These are phyloP conservation scores for Pyronema omphalodes DNA, from an alignment of 495 filamentous ascomycete genomes.

Conservation along the genomic window DNA sequence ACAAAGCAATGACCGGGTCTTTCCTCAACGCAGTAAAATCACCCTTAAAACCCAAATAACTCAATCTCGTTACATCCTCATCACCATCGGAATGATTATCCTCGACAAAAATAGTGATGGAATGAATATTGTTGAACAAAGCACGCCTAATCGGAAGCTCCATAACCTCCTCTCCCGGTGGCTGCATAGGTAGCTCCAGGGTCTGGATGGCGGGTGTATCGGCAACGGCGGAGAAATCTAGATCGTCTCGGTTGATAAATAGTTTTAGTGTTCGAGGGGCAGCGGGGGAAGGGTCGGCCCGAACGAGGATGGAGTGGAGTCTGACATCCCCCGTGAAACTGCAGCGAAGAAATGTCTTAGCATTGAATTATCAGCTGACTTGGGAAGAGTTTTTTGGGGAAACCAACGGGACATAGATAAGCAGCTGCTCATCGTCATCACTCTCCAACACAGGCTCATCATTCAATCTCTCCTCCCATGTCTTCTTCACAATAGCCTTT, in stretches of 20 bases:
- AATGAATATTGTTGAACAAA: slow-evolving; percentile 64
- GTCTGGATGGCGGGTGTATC: slow-evolving; percentile 55
- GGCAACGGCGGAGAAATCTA: slow-evolving; percentile 63
- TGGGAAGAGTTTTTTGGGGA: not conserved
- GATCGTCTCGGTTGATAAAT: slow-evolving; percentile 64
- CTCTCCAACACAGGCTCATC: slow-evolving; percentile 57
- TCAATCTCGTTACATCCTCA: slow-evolving; percentile 58
- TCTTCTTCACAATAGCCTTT: slow-evolving; percentile 63
- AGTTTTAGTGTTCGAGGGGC: slow-evolving; percentile 74
- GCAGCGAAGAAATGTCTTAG: not conserved
- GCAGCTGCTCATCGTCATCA: slow-evolving; percentile 78
- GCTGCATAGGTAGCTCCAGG: slow-evolving; percentile 39
- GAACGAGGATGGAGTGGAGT: slow-evolving; percentile 70
- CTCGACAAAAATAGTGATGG: slow-evolving; percentile 65
- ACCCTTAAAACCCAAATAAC: slow-evolving; percentile 81
- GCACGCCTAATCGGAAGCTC: slow-evolving; percentile 73
- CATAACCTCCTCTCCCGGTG: slow-evolving; percentile 59
- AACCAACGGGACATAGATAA: slow-evolving; percentile 78
- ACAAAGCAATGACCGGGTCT: slow-evolving; percentile 68
- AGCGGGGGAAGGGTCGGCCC: slow-evolving; percentile 46
- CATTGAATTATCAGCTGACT: not conserved
- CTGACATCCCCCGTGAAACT: slow-evolving; percentile 91
- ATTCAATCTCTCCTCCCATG: slow-evolving; percentile 63
- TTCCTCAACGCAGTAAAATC: slow-evolving; percentile 72
- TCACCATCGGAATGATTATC: slow-evolving; percentile 37